A percentile compares a stretch with the other conserved stretches of the same genome.
Evolutionary conservation across 1,139 yeast genomes (phyloP).

Genomic region (Pichia sp.): DNA sequence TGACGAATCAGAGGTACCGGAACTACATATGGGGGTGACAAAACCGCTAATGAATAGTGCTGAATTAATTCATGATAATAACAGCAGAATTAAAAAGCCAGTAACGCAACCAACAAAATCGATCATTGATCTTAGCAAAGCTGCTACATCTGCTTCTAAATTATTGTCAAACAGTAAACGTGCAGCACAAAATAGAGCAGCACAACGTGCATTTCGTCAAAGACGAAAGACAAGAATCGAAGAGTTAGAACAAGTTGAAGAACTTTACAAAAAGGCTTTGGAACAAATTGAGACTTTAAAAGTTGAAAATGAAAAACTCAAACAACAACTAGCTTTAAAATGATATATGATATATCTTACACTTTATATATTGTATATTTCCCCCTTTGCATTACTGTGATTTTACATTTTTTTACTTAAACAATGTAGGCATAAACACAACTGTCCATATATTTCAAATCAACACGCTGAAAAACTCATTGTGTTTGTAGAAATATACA

Average conservation of each 20-base stretch:
- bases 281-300: slow-evolving; percentile 4
- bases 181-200: slow-evolving; percentile 83
- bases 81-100: too few species aligned
- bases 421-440: neutral
- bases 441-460: neutral
- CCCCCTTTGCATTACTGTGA: neutral
- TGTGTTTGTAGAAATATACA: neutral
- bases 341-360: neutral
- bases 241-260: slow-evolving; percentile 67
- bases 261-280: slow-evolving; percentile 27
- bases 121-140: too few species aligned
- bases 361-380: neutral
- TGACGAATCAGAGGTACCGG: neutral
- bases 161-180: slow-evolving; percentile 39
- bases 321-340: slow-evolving; percentile 3
- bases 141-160: slow-evolving; percentile 44
- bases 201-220: slow-evolving; percentile 82
- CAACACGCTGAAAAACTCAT: slow-evolving; percentile 1
- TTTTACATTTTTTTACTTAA: neutral
- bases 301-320: slow-evolving; percentile 7
- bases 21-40: too few species aligned
- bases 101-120: too few species aligned
- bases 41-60: too few species aligned
- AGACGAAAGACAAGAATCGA: slow-evolving; percentile 73
- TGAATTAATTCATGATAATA: too few species aligned